Conservation (phyloP, 805 yeast genomes). For the Nakazawaea peltata region DNA sequence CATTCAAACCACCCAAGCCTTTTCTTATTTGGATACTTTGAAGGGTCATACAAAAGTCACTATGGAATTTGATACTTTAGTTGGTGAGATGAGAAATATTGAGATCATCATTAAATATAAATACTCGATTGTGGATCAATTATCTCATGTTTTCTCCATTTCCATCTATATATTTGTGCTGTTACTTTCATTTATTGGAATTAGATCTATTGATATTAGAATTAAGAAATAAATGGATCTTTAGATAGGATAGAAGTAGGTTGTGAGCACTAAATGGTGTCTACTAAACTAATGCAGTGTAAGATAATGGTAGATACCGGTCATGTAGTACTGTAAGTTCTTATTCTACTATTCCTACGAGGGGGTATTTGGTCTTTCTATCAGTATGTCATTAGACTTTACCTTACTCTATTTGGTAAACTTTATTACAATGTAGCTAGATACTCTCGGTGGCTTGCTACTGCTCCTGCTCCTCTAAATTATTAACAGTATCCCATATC, state of each 20-base stretch:
- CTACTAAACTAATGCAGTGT: too few relatives aligned
- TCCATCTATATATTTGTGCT: conserved; percentile 56
- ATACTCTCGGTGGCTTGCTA: too few relatives aligned
- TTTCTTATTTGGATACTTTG: conserved; percentile 63
- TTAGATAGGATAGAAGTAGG: too few relatives aligned
- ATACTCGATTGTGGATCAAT: conserved; percentile 43
- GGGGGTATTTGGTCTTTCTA: too few relatives aligned
- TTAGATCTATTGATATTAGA: conserved; percentile 8
- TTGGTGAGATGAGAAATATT: conserved; percentile 56
- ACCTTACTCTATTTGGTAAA: too few relatives aligned
- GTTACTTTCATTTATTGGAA: conserved; percentile 24
- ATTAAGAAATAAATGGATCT: conserved; percentile 5
- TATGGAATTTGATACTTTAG: conserved; percentile 48
- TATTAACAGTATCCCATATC: conserved; percentile 52
- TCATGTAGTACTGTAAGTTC: too few relatives aligned
- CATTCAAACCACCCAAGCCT: conserved; percentile 19
- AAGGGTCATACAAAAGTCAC: conserved; percentile 74
- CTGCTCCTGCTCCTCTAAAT: conserved; percentile 20
- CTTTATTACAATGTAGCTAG: too few relatives aligned
- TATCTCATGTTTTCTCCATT: conserved; percentile 59
- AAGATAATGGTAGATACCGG: too few relatives aligned
- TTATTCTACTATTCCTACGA: too few relatives aligned
- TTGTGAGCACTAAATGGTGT: too few relatives aligned
- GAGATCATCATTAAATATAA: conserved; percentile 56
- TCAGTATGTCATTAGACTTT: too few relatives aligned